These are phyloP conservation scores for Nepenthes alata DNA, from an alignment of 179 eudicot species.

Conservation along the genomic window DNA sequence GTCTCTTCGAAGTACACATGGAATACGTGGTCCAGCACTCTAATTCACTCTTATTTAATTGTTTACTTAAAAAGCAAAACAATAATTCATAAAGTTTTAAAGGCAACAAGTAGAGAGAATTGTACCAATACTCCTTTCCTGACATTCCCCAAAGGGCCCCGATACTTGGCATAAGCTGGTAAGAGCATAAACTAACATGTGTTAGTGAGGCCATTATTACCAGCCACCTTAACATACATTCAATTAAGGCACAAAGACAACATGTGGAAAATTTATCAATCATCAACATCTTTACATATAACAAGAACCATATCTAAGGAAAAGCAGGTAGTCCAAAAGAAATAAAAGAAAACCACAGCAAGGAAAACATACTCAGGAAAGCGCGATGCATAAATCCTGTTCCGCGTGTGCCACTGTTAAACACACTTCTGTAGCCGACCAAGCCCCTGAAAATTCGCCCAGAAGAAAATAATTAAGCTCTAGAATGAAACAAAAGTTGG, in stretches of 20 bases:
- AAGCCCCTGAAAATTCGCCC: slow-evolving; percentile 64
- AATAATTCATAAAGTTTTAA: too few species aligned
- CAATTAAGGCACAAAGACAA: neutral
- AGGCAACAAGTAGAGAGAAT: slow-evolving; percentile 4
- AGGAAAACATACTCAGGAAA: slow-evolving; percentile 52
- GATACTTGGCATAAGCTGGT: slow-evolving; percentile 76
- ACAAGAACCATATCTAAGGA: neutral
- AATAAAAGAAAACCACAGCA: slow-evolving; percentile 3
- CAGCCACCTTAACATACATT: neutral
- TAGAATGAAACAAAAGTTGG: too few species aligned
- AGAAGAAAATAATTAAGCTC: neutral
- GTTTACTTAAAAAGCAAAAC: neutral
- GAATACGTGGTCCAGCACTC: too few species aligned
- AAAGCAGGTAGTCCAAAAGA: neutral
- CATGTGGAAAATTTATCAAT: neutral
- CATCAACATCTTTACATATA: neutral
- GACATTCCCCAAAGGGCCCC: slow-evolving; percentile 90
- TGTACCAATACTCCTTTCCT: slow-evolving; percentile 94
- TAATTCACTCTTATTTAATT: too few species aligned
- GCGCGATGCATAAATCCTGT: slow-evolving; percentile 99
- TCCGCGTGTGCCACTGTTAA: slow-evolving; percentile 90
- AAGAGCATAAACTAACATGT: slow-evolving; percentile 6
- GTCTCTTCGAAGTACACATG: too few species aligned
- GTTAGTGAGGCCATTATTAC: neutral
- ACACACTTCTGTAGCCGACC: slow-evolving; percentile 97